Conservation (phyloP, 2,329 filamentous ascomycete genomes). For the Penicillium sp. region DNA sequence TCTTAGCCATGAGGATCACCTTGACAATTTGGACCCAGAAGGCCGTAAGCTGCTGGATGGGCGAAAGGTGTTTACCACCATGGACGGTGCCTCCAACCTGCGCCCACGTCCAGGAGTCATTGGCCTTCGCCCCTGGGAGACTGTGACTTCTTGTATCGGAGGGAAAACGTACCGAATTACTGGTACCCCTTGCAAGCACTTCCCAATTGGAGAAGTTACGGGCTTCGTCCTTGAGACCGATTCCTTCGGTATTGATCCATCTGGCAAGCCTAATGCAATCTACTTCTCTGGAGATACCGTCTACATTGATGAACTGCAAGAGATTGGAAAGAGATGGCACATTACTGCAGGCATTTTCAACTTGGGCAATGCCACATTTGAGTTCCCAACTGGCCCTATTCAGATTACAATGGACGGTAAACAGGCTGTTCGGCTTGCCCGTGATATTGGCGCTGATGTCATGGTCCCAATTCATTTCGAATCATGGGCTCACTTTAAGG, state of each 20-base stretch:
- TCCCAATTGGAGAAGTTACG: conserved; percentile 45
- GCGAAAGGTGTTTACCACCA: conserved; percentile 46
- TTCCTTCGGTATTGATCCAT: conserved; percentile 35
- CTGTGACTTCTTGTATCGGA: conserved; percentile 25
- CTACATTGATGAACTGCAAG: conserved; percentile 41
- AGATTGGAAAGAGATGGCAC: conserved; percentile 38
- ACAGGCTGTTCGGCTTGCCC: conserved; percentile 39
- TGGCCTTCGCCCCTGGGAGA: conserved; percentile 43
- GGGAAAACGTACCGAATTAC: conserved; percentile 41
- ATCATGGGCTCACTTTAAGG: conserved; percentile 44
- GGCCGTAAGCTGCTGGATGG: conserved; percentile 48
- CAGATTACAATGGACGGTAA: conserved; percentile 47
- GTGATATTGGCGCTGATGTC: conserved; percentile 41
- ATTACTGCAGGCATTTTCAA: conserved; percentile 43
- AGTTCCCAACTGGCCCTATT: conserved; percentile 28
- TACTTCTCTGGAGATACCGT: conserved; percentile 51
- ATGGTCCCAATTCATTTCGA: conserved; percentile 49
- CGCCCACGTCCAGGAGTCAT: conserved; percentile 42
- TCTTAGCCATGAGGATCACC: conserved; percentile 51
- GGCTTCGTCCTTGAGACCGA: conserved; percentile 44
- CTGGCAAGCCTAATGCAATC: conserved; percentile 45
- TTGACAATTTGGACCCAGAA: conserved; percentile 48
- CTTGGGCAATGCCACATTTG: conserved; percentile 29
- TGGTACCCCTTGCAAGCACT: conserved; percentile 45
- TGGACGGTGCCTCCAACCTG: conserved; percentile 45